Evolutionary conservation across 139 green algal species (phyloP).

Genomic region (Chlorella vulgaris): DNA sequence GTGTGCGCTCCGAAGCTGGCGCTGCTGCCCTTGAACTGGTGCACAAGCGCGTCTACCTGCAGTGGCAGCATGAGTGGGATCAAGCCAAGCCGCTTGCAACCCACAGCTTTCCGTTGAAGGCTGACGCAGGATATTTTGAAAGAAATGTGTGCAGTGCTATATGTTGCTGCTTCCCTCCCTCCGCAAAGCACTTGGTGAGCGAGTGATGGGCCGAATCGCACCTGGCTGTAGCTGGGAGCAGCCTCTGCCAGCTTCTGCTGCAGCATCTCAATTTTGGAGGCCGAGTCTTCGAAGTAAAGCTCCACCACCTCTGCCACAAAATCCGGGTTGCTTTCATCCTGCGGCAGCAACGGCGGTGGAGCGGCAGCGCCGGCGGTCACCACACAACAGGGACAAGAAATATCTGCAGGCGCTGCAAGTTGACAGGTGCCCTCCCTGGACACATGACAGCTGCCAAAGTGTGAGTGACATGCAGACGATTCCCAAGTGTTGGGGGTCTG

Average conservation of each 20-base stretch:
- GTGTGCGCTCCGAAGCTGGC: slow-evolving; percentile 61
- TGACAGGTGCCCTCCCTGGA: no score
- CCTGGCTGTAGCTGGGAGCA: slow-evolving; percentile 21
- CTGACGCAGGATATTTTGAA: no score
- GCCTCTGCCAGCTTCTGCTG: background rate
- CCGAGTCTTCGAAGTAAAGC: slow-evolving; percentile 83
- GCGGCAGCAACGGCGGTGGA: background rate
- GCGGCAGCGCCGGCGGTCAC: background rate
- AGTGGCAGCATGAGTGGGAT: background rate
- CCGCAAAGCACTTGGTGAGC: no score
- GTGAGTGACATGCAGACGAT: background rate
- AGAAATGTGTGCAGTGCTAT: no score
- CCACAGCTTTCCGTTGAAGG: background rate
- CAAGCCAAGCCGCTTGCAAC: background rate
- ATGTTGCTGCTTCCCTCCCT: no score
- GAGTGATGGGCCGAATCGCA: no score
- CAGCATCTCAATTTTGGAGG: slow-evolving; percentile 41
- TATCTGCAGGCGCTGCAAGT: no score
- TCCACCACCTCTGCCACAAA: slow-evolving; percentile 82
- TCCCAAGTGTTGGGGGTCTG: background rate
- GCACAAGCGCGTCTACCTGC: slow-evolving; percentile 79
- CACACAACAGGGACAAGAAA: no score
- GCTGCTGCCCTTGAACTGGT: slow-evolving; percentile 90
- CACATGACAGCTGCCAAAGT: background rate
- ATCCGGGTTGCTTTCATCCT: slow-evolving; percentile 86